These are phyloP conservation scores for Penicillium sp. DNA, from an alignment of 2,329 filamentous ascomycete species.

Conservation along the genomic window DNA sequence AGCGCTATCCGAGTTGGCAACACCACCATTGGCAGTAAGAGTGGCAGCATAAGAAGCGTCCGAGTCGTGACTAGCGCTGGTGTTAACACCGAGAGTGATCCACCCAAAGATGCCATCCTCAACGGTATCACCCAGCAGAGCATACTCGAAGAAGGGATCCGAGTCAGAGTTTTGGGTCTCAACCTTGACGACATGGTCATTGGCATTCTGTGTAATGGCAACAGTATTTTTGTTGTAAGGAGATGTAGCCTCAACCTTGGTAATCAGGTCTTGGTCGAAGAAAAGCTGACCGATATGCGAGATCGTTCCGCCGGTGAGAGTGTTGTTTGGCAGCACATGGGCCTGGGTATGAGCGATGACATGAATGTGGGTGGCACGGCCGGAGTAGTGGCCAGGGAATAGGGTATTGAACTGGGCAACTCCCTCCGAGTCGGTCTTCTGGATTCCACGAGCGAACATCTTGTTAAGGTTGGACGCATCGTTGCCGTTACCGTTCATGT, in stretches of 20 bases:
- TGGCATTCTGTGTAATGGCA: conserved; percentile 42
- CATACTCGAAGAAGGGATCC: conserved; percentile 61
- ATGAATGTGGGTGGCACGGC: conserved; percentile 39
- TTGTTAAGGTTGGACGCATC: conserved; percentile 52
- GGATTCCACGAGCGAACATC: conserved; percentile 54
- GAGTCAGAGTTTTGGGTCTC: conserved; percentile 52
- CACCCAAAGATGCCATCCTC: conserved; percentile 43
- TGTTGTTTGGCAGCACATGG: conserved; percentile 33
- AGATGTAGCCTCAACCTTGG: conserved; percentile 53
- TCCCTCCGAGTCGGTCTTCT: conserved; percentile 46
- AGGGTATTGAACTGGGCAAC: conserved; percentile 46
- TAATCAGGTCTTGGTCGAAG: conserved; percentile 61
- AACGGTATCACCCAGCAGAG: conserved; percentile 57
- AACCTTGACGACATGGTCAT: conserved; percentile 49
- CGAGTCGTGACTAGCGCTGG: conserved; percentile 15
- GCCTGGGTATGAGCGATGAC: conserved; percentile 36
- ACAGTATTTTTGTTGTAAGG: conserved; percentile 31
- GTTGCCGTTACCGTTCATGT: conserved; percentile 46
- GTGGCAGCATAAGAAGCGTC: conserved; percentile 11
- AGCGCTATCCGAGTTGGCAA: not conserved
- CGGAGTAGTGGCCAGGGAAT: conserved; percentile 51
- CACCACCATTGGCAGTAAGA: conserved; percentile 9
- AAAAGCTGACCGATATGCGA: conserved; percentile 63
- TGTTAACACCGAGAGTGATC: conserved; percentile 17
- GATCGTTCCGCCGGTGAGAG: conserved; percentile 53